Evolutionary conservation across 257 asterid species (phyloP).

Genomic region (Fraxinus cuspidata): DNA sequence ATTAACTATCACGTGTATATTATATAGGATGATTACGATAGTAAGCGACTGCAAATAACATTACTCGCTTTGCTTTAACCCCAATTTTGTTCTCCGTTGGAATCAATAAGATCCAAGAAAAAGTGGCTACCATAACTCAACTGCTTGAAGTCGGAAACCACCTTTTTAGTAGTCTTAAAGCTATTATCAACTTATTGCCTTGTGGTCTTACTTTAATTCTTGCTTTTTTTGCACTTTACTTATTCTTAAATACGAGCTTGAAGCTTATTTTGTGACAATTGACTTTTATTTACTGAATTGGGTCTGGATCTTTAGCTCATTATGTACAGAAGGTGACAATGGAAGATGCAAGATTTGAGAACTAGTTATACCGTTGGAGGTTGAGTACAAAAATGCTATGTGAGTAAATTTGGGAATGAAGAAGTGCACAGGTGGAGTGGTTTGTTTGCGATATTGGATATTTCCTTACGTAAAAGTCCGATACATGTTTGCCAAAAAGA

Average conservation of each 20-base stretch:
- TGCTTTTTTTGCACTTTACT: not conserved
- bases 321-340: not conserved
- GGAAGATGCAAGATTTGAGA: not conserved
- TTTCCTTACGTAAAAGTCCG: too few relatives aligned
- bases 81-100: not conserved
- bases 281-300: not conserved
- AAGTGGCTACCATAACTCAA: not conserved
- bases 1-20: too few relatives aligned
- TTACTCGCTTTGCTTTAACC: too few relatives aligned
- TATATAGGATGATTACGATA: too few relatives aligned
- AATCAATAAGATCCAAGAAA: not conserved
- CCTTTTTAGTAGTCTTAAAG: not conserved
- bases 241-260: not conserved
- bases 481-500: too few relatives aligned
- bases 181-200: not conserved
- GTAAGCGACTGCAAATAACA: too few relatives aligned
- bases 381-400: not conserved
- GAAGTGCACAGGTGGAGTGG: constrained; percentile 70
- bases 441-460: too few relatives aligned
- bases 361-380: not conserved
- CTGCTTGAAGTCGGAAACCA: not conserved
- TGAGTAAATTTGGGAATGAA: constrained; percentile 44
- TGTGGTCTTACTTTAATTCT: not conserved
- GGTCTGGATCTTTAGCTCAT: not conserved
- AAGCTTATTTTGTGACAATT: not conserved